A percentile compares a stretch with the other conserved stretches of the same genome.
Conservation (phyloP, 2,329 filamentous ascomycete genomes). For the Fusarium virguliforme region DNA sequence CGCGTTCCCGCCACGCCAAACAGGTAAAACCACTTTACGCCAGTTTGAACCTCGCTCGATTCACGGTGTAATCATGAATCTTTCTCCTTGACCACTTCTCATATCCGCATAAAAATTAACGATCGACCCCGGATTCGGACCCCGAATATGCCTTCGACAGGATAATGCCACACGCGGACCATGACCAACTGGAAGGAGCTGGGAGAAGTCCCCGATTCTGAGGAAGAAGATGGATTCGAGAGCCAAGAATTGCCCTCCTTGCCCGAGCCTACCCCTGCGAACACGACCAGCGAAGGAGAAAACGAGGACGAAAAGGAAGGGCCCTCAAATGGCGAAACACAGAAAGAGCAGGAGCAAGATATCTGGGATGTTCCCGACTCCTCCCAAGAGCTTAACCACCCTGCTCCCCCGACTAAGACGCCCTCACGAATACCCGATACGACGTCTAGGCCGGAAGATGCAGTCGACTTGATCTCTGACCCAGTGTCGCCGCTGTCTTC, state of each 20-base stretch:
- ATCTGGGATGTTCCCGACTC: constrained; percentile 60
- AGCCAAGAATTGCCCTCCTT: constrained; percentile 51
- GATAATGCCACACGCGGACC: constrained; percentile 51
- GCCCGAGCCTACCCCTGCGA: constrained; percentile 13
- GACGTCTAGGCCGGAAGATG: constrained; percentile 20
- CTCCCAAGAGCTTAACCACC: constrained; percentile 49
- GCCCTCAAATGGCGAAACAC: not conserved
- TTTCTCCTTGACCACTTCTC: constrained; percentile 17
- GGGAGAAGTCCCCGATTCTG: constrained; percentile 68
- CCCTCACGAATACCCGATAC: constrained; percentile 20
- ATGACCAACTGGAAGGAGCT: constrained; percentile 68
- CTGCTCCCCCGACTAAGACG: constrained; percentile 14
- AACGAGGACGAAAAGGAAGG: constrained; percentile 3
- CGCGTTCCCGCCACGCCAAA: constrained; percentile 49
- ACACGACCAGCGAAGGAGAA: constrained; percentile 16
- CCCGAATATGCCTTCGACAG: constrained; percentile 34
- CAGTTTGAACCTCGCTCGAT: constrained; percentile 23
- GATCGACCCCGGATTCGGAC: constrained; percentile 6
- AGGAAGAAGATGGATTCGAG: constrained; percentile 64
- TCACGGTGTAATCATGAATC: constrained; percentile 25
- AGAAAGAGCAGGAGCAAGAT: constrained; percentile 39
- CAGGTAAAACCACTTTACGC: constrained; percentile 42
- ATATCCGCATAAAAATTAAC: constrained; percentile 7
- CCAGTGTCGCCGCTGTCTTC: constrained; percentile 51
- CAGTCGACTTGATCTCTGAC: not conserved